These are phyloP conservation scores for Phylloporus rhodoxanthus DNA, from an alignment of 768 basidiomycete genomes.

Conservation along the genomic window DNA sequence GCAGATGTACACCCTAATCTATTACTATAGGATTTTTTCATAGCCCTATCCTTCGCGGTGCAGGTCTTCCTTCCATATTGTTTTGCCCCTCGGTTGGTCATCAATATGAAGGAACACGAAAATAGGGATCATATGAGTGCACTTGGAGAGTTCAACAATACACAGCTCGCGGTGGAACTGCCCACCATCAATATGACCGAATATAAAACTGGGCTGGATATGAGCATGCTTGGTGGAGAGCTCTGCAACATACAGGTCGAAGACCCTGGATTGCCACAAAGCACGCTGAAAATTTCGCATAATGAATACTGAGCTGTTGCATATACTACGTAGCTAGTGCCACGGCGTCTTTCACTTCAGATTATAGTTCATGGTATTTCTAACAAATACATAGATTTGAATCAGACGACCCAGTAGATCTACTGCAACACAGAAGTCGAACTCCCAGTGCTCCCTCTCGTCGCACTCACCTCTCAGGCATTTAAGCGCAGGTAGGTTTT, in stretches of 20 bases:
- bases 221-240: neutral
- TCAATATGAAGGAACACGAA: conserved; percentile 10
- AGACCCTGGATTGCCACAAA: neutral
- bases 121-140: conserved; percentile 11
- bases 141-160: neutral
- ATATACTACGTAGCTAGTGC: too few species aligned
- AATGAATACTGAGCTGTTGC: too few species aligned
- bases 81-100: conserved; percentile 15
- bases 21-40: conserved; percentile 4
- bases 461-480: too few species aligned
- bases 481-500: too few species aligned
- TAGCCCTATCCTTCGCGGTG: conserved; percentile 10
- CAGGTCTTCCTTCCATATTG: conserved; percentile 15
- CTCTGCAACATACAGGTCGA: neutral
- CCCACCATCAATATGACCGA: neutral
- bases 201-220: neutral
- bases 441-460: too few species aligned
- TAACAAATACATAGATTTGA: too few species aligned
- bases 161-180: neutral
- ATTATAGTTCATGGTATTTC: too few species aligned
- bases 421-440: too few species aligned
- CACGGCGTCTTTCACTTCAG: too few species aligned
- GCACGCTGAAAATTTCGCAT: too few species aligned
- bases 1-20: neutral
- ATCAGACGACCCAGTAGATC: too few species aligned